phyloP scores from a whole-genome alignment of 805 yeast genomes.

The Nematodospora valgi region DNA sequence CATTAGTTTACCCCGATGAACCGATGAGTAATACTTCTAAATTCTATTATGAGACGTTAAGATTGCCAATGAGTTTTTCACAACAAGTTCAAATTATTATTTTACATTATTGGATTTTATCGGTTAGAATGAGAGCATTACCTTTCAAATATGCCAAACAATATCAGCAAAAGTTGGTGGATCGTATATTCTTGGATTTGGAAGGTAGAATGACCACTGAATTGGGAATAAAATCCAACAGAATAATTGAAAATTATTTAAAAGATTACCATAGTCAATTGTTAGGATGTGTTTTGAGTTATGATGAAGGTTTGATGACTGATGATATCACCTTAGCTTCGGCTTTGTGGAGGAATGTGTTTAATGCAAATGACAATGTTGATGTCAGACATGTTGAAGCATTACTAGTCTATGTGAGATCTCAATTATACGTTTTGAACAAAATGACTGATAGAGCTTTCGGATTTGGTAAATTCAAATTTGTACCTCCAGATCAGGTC shows the following conservation, averaged over 20 bases:
- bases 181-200: slow-evolving; percentile 84
- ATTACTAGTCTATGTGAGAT: slow-evolving; percentile 83
- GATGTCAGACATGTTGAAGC: slow-evolving; percentile 86
- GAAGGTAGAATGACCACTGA: slow-evolving; percentile 83
- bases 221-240: slow-evolving; percentile 75
- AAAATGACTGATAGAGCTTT: slow-evolving; percentile 88
- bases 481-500: slow-evolving; percentile 76
- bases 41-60: slow-evolving; percentile 82
- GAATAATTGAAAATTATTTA: slow-evolving; percentile 80
- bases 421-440: slow-evolving; percentile 83
- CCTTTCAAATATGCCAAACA: slow-evolving; percentile 85
- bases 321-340: slow-evolving; percentile 76
- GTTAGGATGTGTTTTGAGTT: slow-evolving; percentile 83
- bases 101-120: slow-evolving; percentile 89
- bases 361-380: slow-evolving; percentile 76
- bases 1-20: slow-evolving; percentile 70
- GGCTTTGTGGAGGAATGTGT: slow-evolving; percentile 87
- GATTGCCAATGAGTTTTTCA: slow-evolving; percentile 82
- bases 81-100: slow-evolving; percentile 94
- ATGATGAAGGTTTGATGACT: slow-evolving; percentile 85
- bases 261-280: slow-evolving; percentile 89
- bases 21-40: slow-evolving; percentile 67
- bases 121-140: slow-evolving; percentile 94
- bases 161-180: slow-evolving; percentile 89
- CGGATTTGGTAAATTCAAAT: slow-evolving; percentile 83